Base-by-base conservation (phyloP, 2,329 filamentous ascomycete species). In the Lachnellula hyalina region DNA sequence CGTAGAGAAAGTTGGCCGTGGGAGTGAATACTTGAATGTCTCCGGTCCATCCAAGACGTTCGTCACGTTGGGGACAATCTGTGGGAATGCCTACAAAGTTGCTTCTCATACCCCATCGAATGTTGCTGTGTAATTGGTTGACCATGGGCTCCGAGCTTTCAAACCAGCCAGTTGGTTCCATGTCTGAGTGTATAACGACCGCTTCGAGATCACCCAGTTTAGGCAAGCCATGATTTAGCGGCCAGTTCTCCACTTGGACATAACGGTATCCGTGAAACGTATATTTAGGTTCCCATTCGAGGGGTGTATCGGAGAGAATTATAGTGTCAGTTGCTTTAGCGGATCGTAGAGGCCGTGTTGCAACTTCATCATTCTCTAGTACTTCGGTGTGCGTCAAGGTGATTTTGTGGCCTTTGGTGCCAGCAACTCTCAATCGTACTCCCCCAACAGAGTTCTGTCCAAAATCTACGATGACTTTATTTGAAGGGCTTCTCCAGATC, bases 381-480 rank as follows among this genome's bases (percentile, higher is more conserved):
- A 77, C 74, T 61, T 78, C 75, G 0, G 73, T 70, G 56, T 77
- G 74, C 0, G 61, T 63, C 17, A 77, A 67, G 4, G 68, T 72
- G 19, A 83, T 72, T 8, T 66, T 71, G 2, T 72, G 69, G 1
- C 73, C 75, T 2, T 64, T 62, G 0, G 70, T 67, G 0, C 71
- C 74, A 40, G 60, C 60, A 2, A 76, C 63, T 0, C 67, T 63
- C 11, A 82, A 60, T 0, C 68, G 67, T 1, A 82, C 53, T 59
- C 72, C 73, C 1, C 81, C 81, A 0, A 82, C 80, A 0, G 83
- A 67, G 59, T 84, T 83, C 61, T 84, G 80, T 1, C 80, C 80
- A 63, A 83, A 83, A 58, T 84, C 79, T 34, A 82, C 53, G 2
- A 81, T 64, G 0, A 68, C 73, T 56, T 77, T 77, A 0, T 76